Base-by-base conservation (phyloP, 257 asterid species). In the Nicotiana knightiana region DNA sequence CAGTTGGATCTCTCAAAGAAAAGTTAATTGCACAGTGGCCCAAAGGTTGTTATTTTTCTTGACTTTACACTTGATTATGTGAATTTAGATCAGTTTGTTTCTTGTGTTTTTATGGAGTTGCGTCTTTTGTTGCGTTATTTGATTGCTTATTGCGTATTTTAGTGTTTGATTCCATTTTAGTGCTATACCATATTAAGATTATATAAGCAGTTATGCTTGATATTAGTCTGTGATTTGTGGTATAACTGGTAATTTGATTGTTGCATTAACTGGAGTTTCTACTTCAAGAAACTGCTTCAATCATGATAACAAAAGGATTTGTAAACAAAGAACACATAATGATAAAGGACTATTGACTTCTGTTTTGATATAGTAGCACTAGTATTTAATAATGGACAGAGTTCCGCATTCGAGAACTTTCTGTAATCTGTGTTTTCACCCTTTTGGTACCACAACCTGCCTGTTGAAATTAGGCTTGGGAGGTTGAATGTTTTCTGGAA, bases 11-110 rank as follows among this genome's bases (percentile, higher is more conserved):
- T 87, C 95, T 94, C 85, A 94, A 94, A 89, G 97, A 93, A 84
- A 94, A 90, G 92, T 90, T 94, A 83, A 87, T 94, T 87, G 87
- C 95, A 39, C 96, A 87, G 70, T 94, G 97, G 96, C 98, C 98
- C 32, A 91, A 91, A 94, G 98, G 98, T 94, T 88, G n/a, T 46
- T 37, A 61, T 79, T 48, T 21, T 79, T 79, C 46, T 18, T 67
- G 8, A 17, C 32, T 26, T 24, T 8, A 43, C 67, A 66, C 21
- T 63, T 37, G 0, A 70, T 39, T 39, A n/a, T 70, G 33, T 39
- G 58, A n/a, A n/a, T 3, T 39, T 39, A 68, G 3, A 68, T 39
- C 1, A 4, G 57, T n/a, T 61, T 24, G 15, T 9, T 3, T 62
- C 7, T 33, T 24, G 33, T 68, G 28, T n/a, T 39, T n/a, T n/a